Percentiles rank a stretch among this genome's conserved stretches.
These are phyloP conservation scores for Penicillium corylophilum DNA, from an alignment of 2,329 filamentous ascomycete genomes.

Conservation along the genomic window DNA sequence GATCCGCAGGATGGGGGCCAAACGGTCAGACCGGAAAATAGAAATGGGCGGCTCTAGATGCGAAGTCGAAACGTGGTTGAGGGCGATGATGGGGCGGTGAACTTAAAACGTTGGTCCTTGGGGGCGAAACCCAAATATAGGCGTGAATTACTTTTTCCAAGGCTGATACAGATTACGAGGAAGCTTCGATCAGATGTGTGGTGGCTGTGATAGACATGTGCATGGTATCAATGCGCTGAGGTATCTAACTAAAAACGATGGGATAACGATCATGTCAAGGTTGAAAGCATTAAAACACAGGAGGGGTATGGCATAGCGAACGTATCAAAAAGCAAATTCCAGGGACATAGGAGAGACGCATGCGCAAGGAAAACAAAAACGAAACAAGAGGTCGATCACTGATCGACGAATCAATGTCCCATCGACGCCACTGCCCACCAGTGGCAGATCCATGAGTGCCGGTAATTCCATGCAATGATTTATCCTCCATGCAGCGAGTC, in stretches of 20 bases:
- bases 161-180: too few species aligned
- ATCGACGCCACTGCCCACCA: slow-evolving; percentile 27
- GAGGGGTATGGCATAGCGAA: slow-evolving; percentile 21
- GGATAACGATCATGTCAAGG: slow-evolving; percentile 3
- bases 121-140: neutral
- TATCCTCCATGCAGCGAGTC: slow-evolving; percentile 20
- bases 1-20: neutral
- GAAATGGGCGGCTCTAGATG: slow-evolving; percentile 5
- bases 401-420: slow-evolving; percentile 18
- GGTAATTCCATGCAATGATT: slow-evolving; percentile 25
- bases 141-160: neutral
- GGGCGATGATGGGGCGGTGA: neutral
- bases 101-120: neutral
- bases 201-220: neutral
- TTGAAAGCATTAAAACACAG: slow-evolving; percentile 10
- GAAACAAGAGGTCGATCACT: slow-evolving; percentile 15
- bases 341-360: slow-evolving; percentile 9
- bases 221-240: slow-evolving; percentile 13
- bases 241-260: slow-evolving; percentile 12
- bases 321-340: neutral
- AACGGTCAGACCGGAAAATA: neutral
- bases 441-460: slow-evolving; percentile 25
- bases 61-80: slow-evolving; percentile 1
- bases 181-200: too few species aligned
- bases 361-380: slow-evolving; percentile 14